phyloP scores from a whole-genome alignment of 441 rosid genomes.

The Croton laevigatus region DNA sequence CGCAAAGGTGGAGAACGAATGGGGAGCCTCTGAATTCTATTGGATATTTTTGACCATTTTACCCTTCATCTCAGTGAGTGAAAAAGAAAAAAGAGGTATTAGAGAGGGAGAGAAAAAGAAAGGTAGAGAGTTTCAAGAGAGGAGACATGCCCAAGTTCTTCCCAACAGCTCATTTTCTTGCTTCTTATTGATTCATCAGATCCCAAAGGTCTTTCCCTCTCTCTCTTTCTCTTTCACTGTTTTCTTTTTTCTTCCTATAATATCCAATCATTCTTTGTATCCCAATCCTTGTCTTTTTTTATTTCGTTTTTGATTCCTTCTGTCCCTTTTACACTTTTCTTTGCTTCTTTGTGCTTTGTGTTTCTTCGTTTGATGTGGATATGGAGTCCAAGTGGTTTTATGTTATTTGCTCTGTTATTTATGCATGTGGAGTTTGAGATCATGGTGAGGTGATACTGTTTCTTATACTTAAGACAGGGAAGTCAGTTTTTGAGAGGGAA shows the following conservation, averaged over 20 bases:
- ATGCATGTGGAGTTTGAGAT: conserved; percentile 21
- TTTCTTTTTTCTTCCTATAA: not conserved
- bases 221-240: not conserved
- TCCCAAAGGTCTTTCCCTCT: conserved; percentile 19
- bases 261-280: not conserved
- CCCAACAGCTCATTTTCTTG: conserved; percentile 12
- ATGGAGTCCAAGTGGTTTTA: conserved; percentile 4
- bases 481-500: not conserved
- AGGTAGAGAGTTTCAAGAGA: conserved; percentile 22
- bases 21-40: not conserved
- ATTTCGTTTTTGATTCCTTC: not conserved
- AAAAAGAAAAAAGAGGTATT: conserved; percentile 2
- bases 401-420: conserved; percentile 15
- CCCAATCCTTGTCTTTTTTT: not conserved
- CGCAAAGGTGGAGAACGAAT: not conserved
- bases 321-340: not conserved
- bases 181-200: conserved; percentile 10
- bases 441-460: conserved; percentile 1
- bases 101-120: not conserved
- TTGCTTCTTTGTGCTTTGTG: conserved; percentile 2
- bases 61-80: not conserved
- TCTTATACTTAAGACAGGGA: not conserved
- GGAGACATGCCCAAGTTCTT: conserved; percentile 39
- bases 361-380: not conserved
- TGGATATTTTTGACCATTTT: not conserved